Percentiles rank a stretch among this genome's conserved stretches.
phyloP scores from a whole-genome alignment of 2,329 filamentous ascomycete genomes.

The Leptographium galeiforme region DNA sequence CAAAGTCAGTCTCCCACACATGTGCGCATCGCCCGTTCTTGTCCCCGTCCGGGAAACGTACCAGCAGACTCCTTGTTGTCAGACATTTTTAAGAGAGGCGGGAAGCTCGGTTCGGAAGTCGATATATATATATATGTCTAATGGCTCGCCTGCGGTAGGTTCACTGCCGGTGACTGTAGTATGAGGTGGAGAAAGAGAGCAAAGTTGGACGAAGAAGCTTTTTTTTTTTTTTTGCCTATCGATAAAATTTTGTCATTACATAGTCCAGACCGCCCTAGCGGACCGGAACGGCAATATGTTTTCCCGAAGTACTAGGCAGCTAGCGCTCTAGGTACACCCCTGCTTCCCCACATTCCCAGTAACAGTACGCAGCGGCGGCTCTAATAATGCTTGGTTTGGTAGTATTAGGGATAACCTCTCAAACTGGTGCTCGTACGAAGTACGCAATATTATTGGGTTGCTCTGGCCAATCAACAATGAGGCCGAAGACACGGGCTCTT shows the following conservation, averaged over 20 bases:
- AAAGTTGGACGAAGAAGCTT: neutral
- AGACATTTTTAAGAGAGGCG: constrained; percentile 1
- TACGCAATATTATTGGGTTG: too few species aligned
- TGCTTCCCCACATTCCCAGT: too few species aligned
- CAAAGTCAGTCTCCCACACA: neutral
- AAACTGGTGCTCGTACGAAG: too few species aligned
- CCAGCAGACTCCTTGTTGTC: constrained; percentile 8
- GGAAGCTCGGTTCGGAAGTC: neutral
- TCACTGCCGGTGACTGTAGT: constrained; percentile 9
- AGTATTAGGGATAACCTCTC: too few species aligned
- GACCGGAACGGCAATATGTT: too few species aligned
- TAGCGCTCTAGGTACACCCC: too few species aligned
- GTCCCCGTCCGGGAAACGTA: neutral
- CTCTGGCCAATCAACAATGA: too few species aligned
- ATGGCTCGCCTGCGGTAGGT: constrained; percentile 13
- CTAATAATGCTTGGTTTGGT: too few species aligned
- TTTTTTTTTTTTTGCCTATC: neutral
- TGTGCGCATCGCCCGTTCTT: neutral
- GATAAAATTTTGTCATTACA: neutral
- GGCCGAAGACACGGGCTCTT: too few species aligned
- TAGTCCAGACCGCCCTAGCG: too few species aligned
- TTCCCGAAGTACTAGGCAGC: too few species aligned
- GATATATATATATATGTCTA: neutral
- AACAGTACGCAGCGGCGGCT: too few species aligned
- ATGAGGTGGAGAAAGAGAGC: neutral